Percentiles rank a stretch among this genome's conserved stretches.
These are phyloP conservation scores for Neurospora sp. DNA, from an alignment of 495 filamentous ascomycete species.

Conservation along the genomic window DNA sequence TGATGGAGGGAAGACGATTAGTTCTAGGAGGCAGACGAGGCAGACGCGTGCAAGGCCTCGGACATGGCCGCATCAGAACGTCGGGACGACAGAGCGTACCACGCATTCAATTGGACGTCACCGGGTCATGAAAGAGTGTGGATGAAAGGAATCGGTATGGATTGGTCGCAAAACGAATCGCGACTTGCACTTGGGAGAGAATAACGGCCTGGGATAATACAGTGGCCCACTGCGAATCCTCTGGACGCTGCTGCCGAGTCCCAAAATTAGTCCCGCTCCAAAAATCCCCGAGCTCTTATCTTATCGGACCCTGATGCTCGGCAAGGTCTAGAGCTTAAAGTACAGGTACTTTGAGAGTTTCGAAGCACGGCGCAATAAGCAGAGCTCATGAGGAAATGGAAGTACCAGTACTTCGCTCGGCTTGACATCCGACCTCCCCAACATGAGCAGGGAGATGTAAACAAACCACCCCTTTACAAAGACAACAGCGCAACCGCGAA, in stretches of 20 bases:
- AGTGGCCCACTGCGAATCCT: not conserved
- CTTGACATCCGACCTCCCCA: not conserved
- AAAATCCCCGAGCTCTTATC: conserved; percentile 4
- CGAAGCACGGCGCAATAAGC: not conserved
- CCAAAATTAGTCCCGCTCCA: conserved; percentile 6
- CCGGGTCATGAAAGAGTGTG: conserved; percentile 5
- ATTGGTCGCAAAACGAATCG: not conserved
- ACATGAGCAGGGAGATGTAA: not conserved
- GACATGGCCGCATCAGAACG: conserved; percentile 25
- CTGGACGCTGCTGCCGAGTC: not conserved
- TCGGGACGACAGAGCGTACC: conserved; percentile 13
- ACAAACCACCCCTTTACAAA: not conserved
- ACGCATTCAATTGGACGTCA: conserved; percentile 20
- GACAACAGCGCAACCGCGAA: not conserved
- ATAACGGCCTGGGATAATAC: not conserved
- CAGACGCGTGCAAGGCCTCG: conserved; percentile 5
- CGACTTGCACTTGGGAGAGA: not conserved
- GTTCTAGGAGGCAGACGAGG: conserved; percentile 9
- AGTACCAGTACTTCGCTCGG: not conserved
- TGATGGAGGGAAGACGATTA: not conserved
- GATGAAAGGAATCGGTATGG: not conserved
- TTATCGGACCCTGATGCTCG: not conserved
- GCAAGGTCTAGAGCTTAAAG: too few relatives aligned
- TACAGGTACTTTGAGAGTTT: not conserved
- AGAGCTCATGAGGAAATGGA: not conserved